phyloP scores from a whole-genome alignment of 2,329 filamentous ascomycete species.

The Chrysoporthe austroafricana region DNA sequence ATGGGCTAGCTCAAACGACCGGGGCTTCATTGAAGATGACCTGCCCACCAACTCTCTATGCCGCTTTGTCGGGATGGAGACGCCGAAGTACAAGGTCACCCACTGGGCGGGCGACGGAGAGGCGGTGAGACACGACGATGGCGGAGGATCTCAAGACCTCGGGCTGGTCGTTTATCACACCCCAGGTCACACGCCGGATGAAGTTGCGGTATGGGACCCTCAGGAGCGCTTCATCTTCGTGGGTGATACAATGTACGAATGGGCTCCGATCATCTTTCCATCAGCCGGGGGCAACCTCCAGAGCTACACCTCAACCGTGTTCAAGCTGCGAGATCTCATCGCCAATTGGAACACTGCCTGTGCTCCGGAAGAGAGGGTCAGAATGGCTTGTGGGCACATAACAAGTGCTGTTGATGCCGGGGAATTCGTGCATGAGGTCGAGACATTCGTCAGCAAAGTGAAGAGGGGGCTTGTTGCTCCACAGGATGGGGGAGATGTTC shows the following conservation, averaged over 20 bases:
- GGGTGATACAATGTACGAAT: constrained; percentile 51
- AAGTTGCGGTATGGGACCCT: constrained; percentile 49
- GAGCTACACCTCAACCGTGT: constrained; percentile 28
- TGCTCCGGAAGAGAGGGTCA: neutral
- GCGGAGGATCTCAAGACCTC: constrained; percentile 32
- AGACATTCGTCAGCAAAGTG: constrained; percentile 16
- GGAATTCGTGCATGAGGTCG: constrained; percentile 14
- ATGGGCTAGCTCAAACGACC: constrained; percentile 41
- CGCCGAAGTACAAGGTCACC: constrained; percentile 45
- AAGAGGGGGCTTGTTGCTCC: constrained; percentile 11
- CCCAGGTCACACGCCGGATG: constrained; percentile 51
- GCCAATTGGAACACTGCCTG: constrained; percentile 23
- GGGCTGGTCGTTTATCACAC: constrained; percentile 48
- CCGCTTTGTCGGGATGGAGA: constrained; percentile 40
- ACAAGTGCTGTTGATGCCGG: constrained; percentile 14
- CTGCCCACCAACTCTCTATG: constrained; percentile 46
- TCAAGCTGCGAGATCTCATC: constrained; percentile 26
- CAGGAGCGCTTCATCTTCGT: constrained; percentile 48
- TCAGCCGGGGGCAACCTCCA: constrained; percentile 27
- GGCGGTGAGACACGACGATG: constrained; percentile 33
- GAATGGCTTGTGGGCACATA: constrained; percentile 21
- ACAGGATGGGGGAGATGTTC: constrained; percentile 11
- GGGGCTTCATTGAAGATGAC: constrained; percentile 43
- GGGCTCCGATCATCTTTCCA: constrained; percentile 33
- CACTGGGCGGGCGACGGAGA: constrained; percentile 46